Evolutionary conservation across 345 rosid genomes (phyloP), one percentile per base, ranked within the genome.

Genomic region (Arabidopsis arenosa): DNA sequence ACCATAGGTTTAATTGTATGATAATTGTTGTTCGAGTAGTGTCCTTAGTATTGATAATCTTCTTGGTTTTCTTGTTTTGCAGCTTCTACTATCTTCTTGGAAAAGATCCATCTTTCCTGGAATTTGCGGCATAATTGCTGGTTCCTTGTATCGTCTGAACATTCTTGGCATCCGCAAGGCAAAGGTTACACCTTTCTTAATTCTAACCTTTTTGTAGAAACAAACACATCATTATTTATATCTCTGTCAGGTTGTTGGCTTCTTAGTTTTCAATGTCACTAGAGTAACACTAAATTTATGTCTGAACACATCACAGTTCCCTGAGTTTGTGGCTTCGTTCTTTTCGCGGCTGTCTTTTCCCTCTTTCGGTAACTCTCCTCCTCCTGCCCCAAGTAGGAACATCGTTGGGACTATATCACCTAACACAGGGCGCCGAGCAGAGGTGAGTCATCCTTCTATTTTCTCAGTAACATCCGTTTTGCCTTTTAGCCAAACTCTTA

Each of bases 61-160:
- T 30, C 61, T 63, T 43, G 33, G 67, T 8, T 68, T 53, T 66
- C 51, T 30, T 73, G 26, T 47, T 69, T 60, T 85, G 79, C 90
- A 95, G 99, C 98, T 95, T 79, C 85, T 95, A 52, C 81, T 95
- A 37, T 93, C 97, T 44, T 95, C 93, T 54, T 93, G 98, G 99
- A 89, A 81, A 82, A 86, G 92, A 80, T 95, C 98, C 39, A 62
- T 95, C 52, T 73, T 89, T 80, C 97, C 98, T 56, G 99, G 97
- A 73, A 56, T 88, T 57, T 93, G 97, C 58, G 99, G 98, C 75
- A 83, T 95, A 15, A 79, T 95, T 75, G 96, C 97, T 15, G 98
- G 99, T 74, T 87, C 94, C 57, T 81, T 95, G 57, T 95, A 92
- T 78, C 98, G 92, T 72, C 66, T 93, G 69, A 95, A 93, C 83